Base-by-base conservation (phyloP, 352 stramenopile species). In the Phytophthora boehmeriae region DNA sequence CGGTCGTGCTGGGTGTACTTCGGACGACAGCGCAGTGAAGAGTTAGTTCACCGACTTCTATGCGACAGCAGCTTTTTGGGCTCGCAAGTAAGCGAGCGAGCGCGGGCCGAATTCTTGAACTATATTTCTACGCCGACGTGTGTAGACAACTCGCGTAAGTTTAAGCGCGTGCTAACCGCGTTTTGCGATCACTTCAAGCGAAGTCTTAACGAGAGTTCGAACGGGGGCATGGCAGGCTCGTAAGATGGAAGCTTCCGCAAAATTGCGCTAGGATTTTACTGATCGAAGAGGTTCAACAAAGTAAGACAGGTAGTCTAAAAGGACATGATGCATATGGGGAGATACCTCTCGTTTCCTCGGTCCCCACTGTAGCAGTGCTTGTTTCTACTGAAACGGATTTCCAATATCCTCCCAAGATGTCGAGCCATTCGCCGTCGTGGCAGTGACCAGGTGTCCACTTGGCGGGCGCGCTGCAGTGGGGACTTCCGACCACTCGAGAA, bases 151-250 rank as follows among this genome's bases (percentile, higher is more conserved):
- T 70, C 82, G 52, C 82, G 82, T 66, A 93, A 93, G 55, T 93
- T 93, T 47, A 88, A 86, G 38, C 84, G 84, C 30, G 82, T 90
- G 22, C 63, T 93, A 13, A 81, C 72, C 28, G 69, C 82, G 32
- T 93, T 93, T 54, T 93, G 84, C 59, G 80, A 89, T 43, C 84
- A 93, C 54, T 92, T 92, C 53, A 82, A 82, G 46, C 84, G 86
- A 65, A 82, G 68, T 13, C 52, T 89, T 28, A 73, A 35, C 11
- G 47, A 28, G 9, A 59, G 45, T 39, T 28, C 41, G 16, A 71
- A 51, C 22, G 54, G 5, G n/a, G 43, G 56, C 19, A 32, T 48
- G 27, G 62, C 71, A 28, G 17, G 53, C 22, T 61, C 28, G 32
- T 65, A 59, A 68, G 28, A 41, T 8, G 35, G 39, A 16, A 14